Percentiles rank a stretch among this genome's conserved stretches.
Evolutionary conservation across 2,329 filamentous ascomycete species (phyloP).

Genomic region (Paecilomyces sp.): DNA sequence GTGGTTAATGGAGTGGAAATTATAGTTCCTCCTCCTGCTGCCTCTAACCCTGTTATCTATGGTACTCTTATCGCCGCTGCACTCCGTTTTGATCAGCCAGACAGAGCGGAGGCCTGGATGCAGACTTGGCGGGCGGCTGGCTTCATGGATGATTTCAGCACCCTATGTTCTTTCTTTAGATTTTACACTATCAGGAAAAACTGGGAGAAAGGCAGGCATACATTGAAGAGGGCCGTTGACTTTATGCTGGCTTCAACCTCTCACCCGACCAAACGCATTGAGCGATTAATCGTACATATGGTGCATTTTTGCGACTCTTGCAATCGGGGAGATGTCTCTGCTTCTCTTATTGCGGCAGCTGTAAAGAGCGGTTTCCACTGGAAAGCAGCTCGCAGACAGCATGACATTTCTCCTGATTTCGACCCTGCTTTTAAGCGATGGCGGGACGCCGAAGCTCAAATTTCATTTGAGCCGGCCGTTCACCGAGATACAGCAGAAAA

Average conservation of each 20-base stretch:
- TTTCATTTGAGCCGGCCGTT: conserved; percentile 8
- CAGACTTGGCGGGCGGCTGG: conserved; percentile 26
- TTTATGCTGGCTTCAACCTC: conserved; percentile 29
- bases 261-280: conserved; percentile 17
- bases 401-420: conserved; percentile 16
- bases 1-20: conserved; percentile 30
- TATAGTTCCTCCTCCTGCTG: conserved; percentile 26
- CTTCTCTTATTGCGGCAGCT: conserved; percentile 27
- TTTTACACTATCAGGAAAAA: conserved; percentile 29
- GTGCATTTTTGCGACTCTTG: conserved; percentile 32
- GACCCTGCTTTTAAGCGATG: conserved; percentile 21
- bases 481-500: conserved; percentile 22
- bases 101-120: conserved; percentile 35
- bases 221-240: conserved; percentile 25
- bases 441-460: conserved; percentile 15
- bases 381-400: conserved; percentile 15
- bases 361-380: conserved; percentile 29
- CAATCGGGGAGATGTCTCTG: conserved; percentile 18
- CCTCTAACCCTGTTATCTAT: conserved; percentile 26
- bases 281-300: conserved; percentile 32
- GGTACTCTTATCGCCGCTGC: conserved; percentile 28
- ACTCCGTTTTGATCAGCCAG: conserved; percentile 33
- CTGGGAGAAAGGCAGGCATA: conserved; percentile 27
- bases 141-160: conserved; percentile 29
- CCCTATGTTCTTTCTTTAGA: conserved; percentile 29